Conservation (phyloP, 192 early-diverging fungal genomes). For the Anaeromyces robustus region DNA sequence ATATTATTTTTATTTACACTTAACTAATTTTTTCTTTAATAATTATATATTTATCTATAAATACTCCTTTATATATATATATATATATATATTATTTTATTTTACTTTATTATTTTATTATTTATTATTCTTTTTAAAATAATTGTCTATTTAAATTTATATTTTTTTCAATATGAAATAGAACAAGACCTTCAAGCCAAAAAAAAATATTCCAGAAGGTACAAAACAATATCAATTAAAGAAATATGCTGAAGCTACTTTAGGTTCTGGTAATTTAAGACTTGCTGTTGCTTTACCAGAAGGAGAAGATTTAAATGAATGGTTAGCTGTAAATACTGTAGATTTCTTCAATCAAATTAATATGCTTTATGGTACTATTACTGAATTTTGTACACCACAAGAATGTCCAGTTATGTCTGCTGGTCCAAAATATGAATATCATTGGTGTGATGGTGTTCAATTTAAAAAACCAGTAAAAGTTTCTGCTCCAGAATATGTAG, state of each 20-base stretch:
- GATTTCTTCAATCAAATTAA: conserved; percentile 97
- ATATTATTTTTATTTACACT: too few species aligned
- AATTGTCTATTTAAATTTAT: not conserved
- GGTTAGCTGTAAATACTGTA: conserved; percentile 83
- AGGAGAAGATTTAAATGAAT: conserved; percentile 78
- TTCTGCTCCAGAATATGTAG: conserved; percentile 79
- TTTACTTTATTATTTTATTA: too few species aligned
- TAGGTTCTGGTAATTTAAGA: conserved; percentile 64
- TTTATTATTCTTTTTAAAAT: too few species aligned
- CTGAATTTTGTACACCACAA: conserved; percentile 73
- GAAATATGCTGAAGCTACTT: conserved; percentile 54
- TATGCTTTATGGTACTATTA: conserved; percentile 75
- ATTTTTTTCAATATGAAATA: conserved; percentile 11
- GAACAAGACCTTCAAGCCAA: conserved; percentile 44
- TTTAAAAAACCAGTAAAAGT: conserved; percentile 78
- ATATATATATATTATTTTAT: too few species aligned
- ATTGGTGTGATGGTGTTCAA: conserved; percentile 68
- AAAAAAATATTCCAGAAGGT: conserved; percentile 27
- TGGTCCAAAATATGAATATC: conserved; percentile 65
- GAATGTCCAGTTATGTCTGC: conserved; percentile 84
- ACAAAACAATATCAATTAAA: conserved; percentile 44
- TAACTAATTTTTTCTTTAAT: too few species aligned
- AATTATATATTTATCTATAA: too few species aligned
- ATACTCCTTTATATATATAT: too few species aligned
- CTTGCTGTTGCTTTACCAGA: conserved; percentile 66